Evolutionary conservation across 192 early-diverging fungal genomes (phyloP).

Genomic region (Backusella morwellensis): DNA sequence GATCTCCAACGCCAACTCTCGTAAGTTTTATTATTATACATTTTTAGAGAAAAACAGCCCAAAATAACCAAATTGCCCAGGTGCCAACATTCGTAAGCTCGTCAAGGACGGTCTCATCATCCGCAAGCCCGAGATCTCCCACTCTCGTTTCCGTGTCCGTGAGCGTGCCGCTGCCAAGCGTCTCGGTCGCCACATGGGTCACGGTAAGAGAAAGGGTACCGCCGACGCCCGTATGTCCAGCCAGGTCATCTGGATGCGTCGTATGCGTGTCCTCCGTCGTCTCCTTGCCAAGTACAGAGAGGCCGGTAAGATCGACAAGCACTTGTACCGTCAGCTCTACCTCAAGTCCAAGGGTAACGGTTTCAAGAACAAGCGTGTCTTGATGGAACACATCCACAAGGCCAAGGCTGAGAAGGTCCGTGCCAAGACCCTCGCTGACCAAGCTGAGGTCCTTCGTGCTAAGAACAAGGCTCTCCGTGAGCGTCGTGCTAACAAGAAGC

Average conservation of each 20-base stretch:
- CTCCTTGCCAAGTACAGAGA: constrained; percentile 97
- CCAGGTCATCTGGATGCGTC: constrained; percentile 96
- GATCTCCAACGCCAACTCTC: constrained; percentile 97
- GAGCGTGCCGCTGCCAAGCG: constrained; percentile 93
- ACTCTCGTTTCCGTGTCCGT: constrained; percentile 93
- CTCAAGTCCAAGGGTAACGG: constrained; percentile 99
- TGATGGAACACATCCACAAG: constrained; percentile 99
- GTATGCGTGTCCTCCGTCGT: constrained; percentile 94
- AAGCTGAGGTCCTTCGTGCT: constrained; percentile 96
- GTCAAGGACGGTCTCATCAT: constrained; percentile 97
- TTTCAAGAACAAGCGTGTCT: constrained; percentile 99
- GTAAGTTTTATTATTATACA: constrained; percentile 55
- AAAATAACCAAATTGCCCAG: constrained; percentile 35
- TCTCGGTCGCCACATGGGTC: constrained; percentile 92
- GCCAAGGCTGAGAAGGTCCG: constrained; percentile 98
- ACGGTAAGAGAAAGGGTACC: constrained; percentile 93
- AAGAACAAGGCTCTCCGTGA: constrained; percentile 95
- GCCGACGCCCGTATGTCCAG: constrained; percentile 98
- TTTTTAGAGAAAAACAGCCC: not conserved
- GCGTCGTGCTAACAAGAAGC: constrained; percentile 81
- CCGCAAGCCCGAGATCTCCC: constrained; percentile 84
- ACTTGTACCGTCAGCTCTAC: constrained; percentile 95
- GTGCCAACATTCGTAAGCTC: constrained; percentile 96
- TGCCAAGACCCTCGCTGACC: constrained; percentile 89
- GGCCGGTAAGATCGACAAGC: constrained; percentile 95